Conservation (phyloP, 1,284 basidiomycete genomes). For the Pyrrhoderma noxium region DNA sequence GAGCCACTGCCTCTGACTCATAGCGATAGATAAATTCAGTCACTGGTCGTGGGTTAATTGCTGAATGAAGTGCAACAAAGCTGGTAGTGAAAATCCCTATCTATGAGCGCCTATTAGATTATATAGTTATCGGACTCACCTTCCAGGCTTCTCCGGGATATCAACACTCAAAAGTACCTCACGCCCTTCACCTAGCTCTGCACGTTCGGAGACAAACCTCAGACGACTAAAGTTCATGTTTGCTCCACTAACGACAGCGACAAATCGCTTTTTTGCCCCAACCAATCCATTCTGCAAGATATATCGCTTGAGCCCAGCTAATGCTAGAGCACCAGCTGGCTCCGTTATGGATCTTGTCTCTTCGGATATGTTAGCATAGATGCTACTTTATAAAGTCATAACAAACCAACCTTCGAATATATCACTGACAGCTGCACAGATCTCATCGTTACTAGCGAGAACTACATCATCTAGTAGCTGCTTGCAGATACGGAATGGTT, state of each 20-base stretch:
- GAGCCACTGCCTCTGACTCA: conserved; percentile 60
- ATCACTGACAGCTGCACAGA: conserved; percentile 98
- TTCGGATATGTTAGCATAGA: conserved; percentile 28
- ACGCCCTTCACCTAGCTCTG: conserved; percentile 91
- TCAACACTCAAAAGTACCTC: conserved; percentile 92
- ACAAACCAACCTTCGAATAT: conserved; percentile 82
- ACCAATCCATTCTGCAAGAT: conserved; percentile 77
- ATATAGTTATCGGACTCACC: conserved; percentile 38
- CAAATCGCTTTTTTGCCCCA: conserved; percentile 81
- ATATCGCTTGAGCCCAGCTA: conserved; percentile 90
- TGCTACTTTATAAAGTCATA: background rate
- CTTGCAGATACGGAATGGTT: conserved; percentile 90
- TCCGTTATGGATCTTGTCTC: conserved; percentile 94
- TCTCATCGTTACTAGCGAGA: conserved; percentile 89
- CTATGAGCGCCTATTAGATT: conserved; percentile 11
- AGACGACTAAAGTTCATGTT: conserved; percentile 99
- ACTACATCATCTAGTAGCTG: conserved; percentile 82
- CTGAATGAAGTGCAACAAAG: conserved; percentile 81
- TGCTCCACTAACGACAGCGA: conserved; percentile 90
- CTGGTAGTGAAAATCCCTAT: conserved; percentile 45
- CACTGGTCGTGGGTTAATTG: conserved; percentile 85
- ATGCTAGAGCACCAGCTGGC: conserved; percentile 90
- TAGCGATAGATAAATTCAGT: conserved; percentile 98
- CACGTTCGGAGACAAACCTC: conserved; percentile 95
- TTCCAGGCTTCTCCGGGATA: conserved; percentile 88